Base-by-base conservation (phyloP, 306 rosid species). In the Abrus precatorius region DNA sequence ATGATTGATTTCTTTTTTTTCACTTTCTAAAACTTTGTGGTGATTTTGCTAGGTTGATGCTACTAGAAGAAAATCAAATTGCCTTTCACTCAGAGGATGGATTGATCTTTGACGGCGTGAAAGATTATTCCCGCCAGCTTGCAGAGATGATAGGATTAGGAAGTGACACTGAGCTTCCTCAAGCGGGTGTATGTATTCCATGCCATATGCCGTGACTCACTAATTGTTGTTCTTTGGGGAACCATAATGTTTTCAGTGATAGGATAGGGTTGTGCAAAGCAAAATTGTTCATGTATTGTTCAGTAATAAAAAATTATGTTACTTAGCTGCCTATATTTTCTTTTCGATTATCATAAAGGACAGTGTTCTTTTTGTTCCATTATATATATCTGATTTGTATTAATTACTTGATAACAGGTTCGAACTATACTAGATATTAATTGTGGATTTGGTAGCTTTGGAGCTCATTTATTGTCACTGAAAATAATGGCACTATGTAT, bases 401-500 rank as follows among this genome's bases (percentile, higher is more conserved):
- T 82, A 77, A 83, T 85, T 78, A 44, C 53, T 20, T 76, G 59
- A 36, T 60, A 60, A 83, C 89, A 96, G 99, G 90, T 96, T 75
- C 98, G 82, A 50, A 85, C 86, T 32, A 87, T 92, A 69, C 90
- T 96, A 66, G 99, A 96, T 83, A 86, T 96, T 66, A 92, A 94
- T 81, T 96, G 99, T 81, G 99, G 99, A 80, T 96, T 96, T 82
- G 99, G 99, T 72, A 90, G 99, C 86, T 93, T 96, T 85, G 99
- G 99, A 78, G 99, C 99, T 85, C 98, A 89, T 89, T 81, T 96
- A 50, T 84, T 84, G 76, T 91, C 99, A 40, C 82, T 92, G 78
- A 91, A 93, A 80, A 88, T 96, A 63, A 92, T 93, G 99, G 86
- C 90, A 10, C 80, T 96, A 75, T 96, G 99, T 85, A 83, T 96